Percentiles rank a stretch among this genome's conserved stretches.
phyloP scores from a whole-genome alignment of 2,329 filamentous ascomycete species.

The Neurospora crassa region DNA sequence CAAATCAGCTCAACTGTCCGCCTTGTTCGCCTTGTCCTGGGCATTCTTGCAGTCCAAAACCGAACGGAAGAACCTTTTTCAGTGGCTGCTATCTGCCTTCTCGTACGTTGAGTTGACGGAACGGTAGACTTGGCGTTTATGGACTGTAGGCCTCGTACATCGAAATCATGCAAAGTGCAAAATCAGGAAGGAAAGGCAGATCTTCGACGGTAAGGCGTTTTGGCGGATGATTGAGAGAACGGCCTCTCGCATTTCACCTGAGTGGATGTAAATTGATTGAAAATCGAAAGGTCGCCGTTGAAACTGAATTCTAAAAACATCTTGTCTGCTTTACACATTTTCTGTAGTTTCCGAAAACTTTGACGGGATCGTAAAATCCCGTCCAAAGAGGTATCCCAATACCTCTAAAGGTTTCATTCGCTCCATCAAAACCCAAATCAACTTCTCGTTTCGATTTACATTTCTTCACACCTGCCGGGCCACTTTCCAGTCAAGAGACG shows the following conservation, averaged over 20 bases:
- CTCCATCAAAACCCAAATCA: background rate
- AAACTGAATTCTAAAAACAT: background rate
- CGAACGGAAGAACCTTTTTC: background rate
- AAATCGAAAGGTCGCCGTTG: background rate
- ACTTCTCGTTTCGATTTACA: background rate
- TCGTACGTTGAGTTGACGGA: background rate
- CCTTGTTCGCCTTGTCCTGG: background rate
- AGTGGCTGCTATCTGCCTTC: background rate
- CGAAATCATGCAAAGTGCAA: background rate
- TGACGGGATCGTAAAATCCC: background rate
- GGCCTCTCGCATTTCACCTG: background rate
- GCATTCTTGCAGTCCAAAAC: background rate
- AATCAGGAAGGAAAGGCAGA: background rate
- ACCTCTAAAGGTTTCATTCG: background rate
- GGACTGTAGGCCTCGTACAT: background rate
- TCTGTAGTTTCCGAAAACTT: background rate
- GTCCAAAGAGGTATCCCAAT: background rate
- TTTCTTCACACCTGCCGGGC: background rate
- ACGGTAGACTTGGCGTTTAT: background rate
- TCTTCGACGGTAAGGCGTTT: background rate
- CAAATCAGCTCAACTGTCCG: background rate
- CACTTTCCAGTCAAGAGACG: background rate
- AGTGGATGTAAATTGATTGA: background rate
- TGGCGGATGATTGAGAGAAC: background rate
- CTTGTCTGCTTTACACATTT: background rate